Evolutionary conservation across 2,329 filamentous ascomycete genomes (phyloP), one percentile per base, ranked within the genome.

Genomic region (Neofusicoccum laricinum): DNA sequence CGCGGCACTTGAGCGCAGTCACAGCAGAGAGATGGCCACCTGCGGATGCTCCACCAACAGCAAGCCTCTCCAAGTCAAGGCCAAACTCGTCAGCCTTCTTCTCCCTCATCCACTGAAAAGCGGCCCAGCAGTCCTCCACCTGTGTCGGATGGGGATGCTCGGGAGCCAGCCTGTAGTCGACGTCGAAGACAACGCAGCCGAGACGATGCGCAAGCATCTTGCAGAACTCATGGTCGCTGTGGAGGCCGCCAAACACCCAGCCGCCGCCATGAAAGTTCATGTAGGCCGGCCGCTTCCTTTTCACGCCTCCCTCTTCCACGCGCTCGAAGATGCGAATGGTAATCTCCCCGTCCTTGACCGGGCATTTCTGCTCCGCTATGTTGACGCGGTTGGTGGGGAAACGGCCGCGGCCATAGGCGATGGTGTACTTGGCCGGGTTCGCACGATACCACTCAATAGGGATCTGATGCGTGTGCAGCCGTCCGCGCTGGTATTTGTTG

Each of bases 11-110:
- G 68, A 77, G 75, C 15, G 71, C 73, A 45, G 78, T 66, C 6
- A 79, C 78, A 6, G 77, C 76, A 3, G 75, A 69, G 36, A 79
- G 71, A 64, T 78, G 75, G 10, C 77, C 77, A 49, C 78, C 77
- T 2, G 78, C 78, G 8, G 77, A 79, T 30, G 66, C 67, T 17
- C 78, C 78, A 2, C 77, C 77, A n/a, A 79, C 71, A 10, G 76
- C 73, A 14, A 64, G 34, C 11, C 36, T 55, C 6, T 53, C 25
- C 45, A 53, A 5, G 36, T 64, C 63, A 8, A 64, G 36, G 6
- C n/a, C 21, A 30, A 59, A 64, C 38, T 53, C 53, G 5, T 36
- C 53, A 2, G 55, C 53, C 63, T 64, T 64, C 40, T 63, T 17
- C 61, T 43, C 40, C 21, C 63, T 69, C 17, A 73, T 65, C 68